These are phyloP conservation scores for Corylus americana DNA, from an alignment of 306 rosid species.

Conservation along the genomic window DNA sequence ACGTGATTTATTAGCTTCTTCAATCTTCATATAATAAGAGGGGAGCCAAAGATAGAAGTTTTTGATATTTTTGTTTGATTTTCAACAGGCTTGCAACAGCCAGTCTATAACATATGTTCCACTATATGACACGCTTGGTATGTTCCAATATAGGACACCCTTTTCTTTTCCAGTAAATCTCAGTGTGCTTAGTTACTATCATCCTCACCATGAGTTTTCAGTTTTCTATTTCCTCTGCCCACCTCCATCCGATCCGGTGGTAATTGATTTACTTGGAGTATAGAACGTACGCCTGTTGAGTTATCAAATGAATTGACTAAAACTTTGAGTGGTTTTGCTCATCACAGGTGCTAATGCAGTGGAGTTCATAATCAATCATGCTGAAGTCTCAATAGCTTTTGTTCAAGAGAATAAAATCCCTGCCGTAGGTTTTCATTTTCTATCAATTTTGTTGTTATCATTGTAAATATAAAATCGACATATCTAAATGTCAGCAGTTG, in stretches of 20 bases:
- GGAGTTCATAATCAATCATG: slow-evolving; percentile 87
- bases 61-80: slow-evolving; percentile 3
- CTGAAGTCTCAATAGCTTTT: slow-evolving; percentile 88
- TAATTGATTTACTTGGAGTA: neutral
- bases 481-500: neutral
- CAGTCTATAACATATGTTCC: slow-evolving; percentile 74
- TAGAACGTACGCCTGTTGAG: neutral
- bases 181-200: neutral
- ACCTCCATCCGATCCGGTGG: neutral
- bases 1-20: neutral
- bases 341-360: slow-evolving; percentile 87
- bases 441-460: neutral
- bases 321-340: slow-evolving; percentile 26
- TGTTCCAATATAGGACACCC: neutral
- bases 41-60: neutral
- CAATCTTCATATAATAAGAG: neutral
- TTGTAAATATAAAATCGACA: no score
- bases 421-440: slow-evolving; percentile 59
- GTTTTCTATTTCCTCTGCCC: neutral
- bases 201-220: neutral
- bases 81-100: slow-evolving; percentile 79
- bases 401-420: slow-evolving; percentile 83
- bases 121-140: slow-evolving; percentile 85
- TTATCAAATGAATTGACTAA: slow-evolving; percentile 1
- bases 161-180: slow-evolving; percentile 5